A percentile compares a stretch with the other conserved stretches of the same genome.
These are phyloP conservation scores for Suillus hirtellus DNA, from an alignment of 768 basidiomycete species.

Conservation along the genomic window DNA sequence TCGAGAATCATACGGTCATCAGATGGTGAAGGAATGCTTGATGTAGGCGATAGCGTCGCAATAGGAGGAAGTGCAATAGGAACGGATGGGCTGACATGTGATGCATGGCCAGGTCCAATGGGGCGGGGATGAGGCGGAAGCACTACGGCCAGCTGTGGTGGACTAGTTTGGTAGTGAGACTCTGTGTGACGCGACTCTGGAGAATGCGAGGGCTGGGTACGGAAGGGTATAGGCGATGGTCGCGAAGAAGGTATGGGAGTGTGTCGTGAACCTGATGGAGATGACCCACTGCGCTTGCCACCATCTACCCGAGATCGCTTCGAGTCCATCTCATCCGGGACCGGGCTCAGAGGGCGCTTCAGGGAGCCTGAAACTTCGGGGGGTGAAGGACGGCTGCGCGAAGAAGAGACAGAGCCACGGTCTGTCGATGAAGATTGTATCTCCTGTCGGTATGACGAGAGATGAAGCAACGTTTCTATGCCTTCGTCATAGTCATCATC, in stretches of 20 bases:
- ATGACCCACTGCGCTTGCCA: conserved; percentile 51
- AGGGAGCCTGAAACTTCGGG: conserved; percentile 46
- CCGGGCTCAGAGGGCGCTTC: conserved; percentile 72
- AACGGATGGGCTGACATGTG: conserved; percentile 36
- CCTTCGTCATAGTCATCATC: conserved; percentile 97
- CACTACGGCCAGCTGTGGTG: conserved; percentile 57
- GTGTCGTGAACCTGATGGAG: conserved; percentile 48
- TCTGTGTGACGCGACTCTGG: conserved; percentile 57
- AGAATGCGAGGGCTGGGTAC: conserved; percentile 70
- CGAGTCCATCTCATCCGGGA: conserved; percentile 55
- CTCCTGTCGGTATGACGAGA: conserved; percentile 48
- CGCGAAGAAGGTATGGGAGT: conserved; percentile 63
- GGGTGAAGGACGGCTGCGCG: conserved; percentile 65
- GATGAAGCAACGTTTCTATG: conserved; percentile 77
- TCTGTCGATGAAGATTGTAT: conserved; percentile 32
- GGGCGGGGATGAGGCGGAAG: conserved; percentile 78
- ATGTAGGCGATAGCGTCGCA: conserved; percentile 63
- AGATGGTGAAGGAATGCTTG: conserved; percentile 56
- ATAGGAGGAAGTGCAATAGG: conserved; percentile 68
- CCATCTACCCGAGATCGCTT: conserved; percentile 68
- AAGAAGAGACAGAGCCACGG: conserved; percentile 63
- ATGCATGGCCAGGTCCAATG: conserved; percentile 53
- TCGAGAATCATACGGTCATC: conserved; percentile 37
- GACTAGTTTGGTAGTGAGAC: conserved; percentile 42
- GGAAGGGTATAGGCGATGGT: conserved; percentile 73